A percentile compares a stretch with the other conserved stretches of the same genome.
phyloP scores from a whole-genome alignment of 2,329 filamentous ascomycete species.

The Clonostachys solani region DNA sequence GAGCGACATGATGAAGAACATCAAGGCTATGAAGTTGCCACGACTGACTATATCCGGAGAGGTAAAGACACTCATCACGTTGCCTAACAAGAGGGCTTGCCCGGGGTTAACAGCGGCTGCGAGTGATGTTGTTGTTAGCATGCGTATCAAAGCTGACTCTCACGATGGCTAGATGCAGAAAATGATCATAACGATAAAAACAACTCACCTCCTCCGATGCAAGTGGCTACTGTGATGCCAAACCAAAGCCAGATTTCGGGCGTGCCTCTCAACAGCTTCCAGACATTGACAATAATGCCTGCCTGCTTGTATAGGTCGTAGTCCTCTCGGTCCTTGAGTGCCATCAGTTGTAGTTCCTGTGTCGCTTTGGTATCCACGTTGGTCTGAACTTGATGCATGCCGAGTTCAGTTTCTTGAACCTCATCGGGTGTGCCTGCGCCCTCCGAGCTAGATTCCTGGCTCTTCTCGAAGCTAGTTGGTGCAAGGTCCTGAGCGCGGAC shows the following conservation, averaged over 20 bases:
- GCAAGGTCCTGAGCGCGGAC: slow-evolving; percentile 11
- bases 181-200: no score
- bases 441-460: neutral
- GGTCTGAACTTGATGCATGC: neutral
- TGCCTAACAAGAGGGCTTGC: slow-evolving; percentile 22
- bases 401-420: neutral
- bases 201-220: slow-evolving; percentile 7
- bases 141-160: neutral
- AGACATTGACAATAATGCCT: slow-evolving; percentile 4
- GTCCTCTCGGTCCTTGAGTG: slow-evolving; percentile 4
- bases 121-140: neutral
- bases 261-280: slow-evolving; percentile 4
- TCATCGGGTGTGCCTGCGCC: neutral
- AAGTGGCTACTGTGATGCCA: neutral
- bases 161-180: no score
- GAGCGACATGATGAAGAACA: slow-evolving; percentile 18
- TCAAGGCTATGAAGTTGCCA: slow-evolving; percentile 32
- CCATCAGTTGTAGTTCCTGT: neutral
- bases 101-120: slow-evolving; percentile 20
- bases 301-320: slow-evolving; percentile 2
- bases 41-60: slow-evolving; percentile 6
- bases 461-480: neutral
- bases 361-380: neutral
- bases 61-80: slow-evolving; percentile 19
- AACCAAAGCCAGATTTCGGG: slow-evolving; percentile 7